Evolutionary conservation across 345 rosid species (phyloP).

Genomic region (Viola odorata): DNA sequence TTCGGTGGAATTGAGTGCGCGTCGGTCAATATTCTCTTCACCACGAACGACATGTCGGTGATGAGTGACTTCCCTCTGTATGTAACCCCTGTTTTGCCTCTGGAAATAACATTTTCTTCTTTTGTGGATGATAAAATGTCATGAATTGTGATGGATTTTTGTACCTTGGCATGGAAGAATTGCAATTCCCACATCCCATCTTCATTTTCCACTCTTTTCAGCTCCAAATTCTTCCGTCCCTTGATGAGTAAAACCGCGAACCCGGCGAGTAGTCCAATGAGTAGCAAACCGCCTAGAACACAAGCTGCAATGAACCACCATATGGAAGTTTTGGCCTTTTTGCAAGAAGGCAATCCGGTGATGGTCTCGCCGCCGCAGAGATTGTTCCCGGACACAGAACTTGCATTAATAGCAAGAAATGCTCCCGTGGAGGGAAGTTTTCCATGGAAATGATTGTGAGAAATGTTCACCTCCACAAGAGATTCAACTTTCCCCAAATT

Average conservation of each 20-base stretch:
- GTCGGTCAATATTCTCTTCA: constrained; percentile 35
- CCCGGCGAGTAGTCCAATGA: constrained; percentile 25
- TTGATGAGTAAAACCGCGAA: constrained; percentile 30
- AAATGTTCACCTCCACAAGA: constrained; percentile 25
- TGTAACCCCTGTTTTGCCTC: constrained; percentile 26
- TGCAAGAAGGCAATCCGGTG: constrained; percentile 56
- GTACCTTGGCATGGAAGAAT: constrained; percentile 43
- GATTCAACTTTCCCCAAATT: constrained; percentile 25
- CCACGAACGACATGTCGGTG: constrained; percentile 33
- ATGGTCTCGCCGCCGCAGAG: constrained; percentile 51
- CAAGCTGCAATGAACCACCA: constrained; percentile 50
- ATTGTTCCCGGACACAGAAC: constrained; percentile 56
- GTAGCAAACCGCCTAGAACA: constrained; percentile 29
- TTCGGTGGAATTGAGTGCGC: constrained; percentile 25
- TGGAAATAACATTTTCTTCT: constrained; percentile 41
- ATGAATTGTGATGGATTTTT: constrained; percentile 34
- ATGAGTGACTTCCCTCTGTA: constrained; percentile 28
- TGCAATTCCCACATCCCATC: constrained; percentile 67
- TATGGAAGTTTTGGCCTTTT: constrained; percentile 21
- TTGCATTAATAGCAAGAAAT: constrained; percentile 71
- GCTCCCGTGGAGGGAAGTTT: constrained; percentile 64
- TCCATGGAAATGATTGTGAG: constrained; percentile 40
- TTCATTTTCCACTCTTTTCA: constrained; percentile 54
- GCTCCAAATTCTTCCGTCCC: constrained; percentile 26
- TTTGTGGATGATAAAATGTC: constrained; percentile 38